Conservation (phyloP, 225 moss, liverwort and hornwort genomes). For the Marchantia polymorpha region DNA sequence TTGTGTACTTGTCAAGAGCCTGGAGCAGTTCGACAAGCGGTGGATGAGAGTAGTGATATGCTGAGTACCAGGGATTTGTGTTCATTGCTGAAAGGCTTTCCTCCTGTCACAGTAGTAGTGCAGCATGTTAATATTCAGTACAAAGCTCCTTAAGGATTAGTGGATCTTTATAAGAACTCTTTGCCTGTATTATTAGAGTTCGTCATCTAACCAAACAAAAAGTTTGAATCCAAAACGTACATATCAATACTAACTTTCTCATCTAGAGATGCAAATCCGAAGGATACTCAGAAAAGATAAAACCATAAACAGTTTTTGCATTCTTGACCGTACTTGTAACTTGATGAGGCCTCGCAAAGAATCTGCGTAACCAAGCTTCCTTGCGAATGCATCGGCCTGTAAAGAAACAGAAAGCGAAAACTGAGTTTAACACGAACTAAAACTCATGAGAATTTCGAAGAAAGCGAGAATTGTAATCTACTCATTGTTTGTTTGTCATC, state of each 20-base stretch:
- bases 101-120: conserved; percentile 47
- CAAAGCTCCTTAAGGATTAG: not conserved
- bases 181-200: too few species aligned
- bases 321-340: conserved; percentile 53
- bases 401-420: not conserved
- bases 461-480: not conserved
- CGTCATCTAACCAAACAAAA: too few species aligned
- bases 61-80: conserved; percentile 90
- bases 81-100: conserved; percentile 99
- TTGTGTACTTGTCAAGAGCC: conserved; percentile 68
- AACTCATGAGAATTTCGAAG: not conserved
- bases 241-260: too few species aligned
- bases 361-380: conserved; percentile 60
- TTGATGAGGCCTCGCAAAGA: conserved; percentile 88
- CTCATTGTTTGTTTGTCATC: too few species aligned
- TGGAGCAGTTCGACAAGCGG: conserved; percentile 91
- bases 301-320: not conserved
- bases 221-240: too few species aligned
- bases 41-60: conserved; percentile 97
- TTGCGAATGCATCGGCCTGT: conserved; percentile 92
- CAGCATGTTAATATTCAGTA: not conserved
- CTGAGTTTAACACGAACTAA: not conserved
- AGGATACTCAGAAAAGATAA: too few species aligned
- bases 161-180: too few species aligned
- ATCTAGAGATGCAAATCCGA: too few species aligned